Evolutionary conservation across 345 rosid species (phyloP).

Genomic region (Camelina hispida): DNA sequence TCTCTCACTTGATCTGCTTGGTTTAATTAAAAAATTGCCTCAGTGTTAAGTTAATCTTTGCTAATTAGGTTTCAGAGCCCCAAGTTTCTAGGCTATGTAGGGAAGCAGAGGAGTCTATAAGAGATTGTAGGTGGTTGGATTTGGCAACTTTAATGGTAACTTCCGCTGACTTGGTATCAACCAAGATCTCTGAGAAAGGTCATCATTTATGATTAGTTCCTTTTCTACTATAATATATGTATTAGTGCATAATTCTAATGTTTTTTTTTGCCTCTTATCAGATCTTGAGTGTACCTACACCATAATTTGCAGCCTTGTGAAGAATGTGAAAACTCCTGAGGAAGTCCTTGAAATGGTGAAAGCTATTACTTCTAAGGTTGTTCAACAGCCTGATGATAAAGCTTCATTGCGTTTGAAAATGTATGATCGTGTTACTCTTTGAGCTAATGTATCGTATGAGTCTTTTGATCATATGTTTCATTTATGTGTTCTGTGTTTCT

Average conservation of each 20-base stretch:
- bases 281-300: conserved; percentile 97
- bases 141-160: conserved; percentile 84
- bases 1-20: background rate
- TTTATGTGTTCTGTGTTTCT: conserved; percentile 28
- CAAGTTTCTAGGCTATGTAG: conserved; percentile 69
- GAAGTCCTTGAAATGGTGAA: conserved; percentile 80
- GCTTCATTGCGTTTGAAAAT: conserved; percentile 85
- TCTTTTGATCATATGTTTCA: background rate
- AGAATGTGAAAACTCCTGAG: conserved; percentile 59
- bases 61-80: conserved; percentile 68
- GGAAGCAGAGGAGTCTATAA: conserved; percentile 82
- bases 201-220: background rate
- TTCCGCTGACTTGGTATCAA: conserved; percentile 80
- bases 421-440: conserved; percentile 57
- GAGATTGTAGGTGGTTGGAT: conserved; percentile 71
- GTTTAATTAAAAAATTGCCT: background rate
- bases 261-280: conserved; percentile 35
- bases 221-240: background rate
- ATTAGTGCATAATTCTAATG: conserved; percentile 3
- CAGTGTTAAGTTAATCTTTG: background rate
- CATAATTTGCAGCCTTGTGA: conserved; percentile 86
- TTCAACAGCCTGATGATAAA: conserved; percentile 84
- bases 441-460: conserved; percentile 51
- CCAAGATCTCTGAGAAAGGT: conserved; percentile 99
- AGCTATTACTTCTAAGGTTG: conserved; percentile 69